phyloP scores from a whole-genome alignment of 805 yeast genomes.

The Myxozyma udenii region DNA sequence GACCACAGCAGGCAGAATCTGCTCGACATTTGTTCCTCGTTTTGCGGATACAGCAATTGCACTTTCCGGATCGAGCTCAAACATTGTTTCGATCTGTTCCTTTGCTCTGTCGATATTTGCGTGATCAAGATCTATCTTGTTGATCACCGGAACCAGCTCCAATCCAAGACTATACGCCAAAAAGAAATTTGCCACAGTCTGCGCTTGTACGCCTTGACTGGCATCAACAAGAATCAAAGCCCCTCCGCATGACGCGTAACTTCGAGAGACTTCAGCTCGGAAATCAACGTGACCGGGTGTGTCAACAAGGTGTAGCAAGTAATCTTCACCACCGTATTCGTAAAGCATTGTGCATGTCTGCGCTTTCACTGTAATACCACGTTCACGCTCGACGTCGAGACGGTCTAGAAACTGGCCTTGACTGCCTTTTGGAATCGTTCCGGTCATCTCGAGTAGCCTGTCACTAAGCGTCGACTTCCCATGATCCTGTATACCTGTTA shows the following conservation, averaged over 20 bases:
- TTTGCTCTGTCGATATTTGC: slow-evolving; percentile 79
- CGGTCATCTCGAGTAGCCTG: slow-evolving; percentile 79
- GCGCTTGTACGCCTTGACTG: slow-evolving; percentile 94
- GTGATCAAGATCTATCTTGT: slow-evolving; percentile 83
- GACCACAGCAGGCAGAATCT: slow-evolving; percentile 76
- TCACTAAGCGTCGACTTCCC: slow-evolving; percentile 88
- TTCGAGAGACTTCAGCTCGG: slow-evolving; percentile 86
- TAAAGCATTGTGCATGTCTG: slow-evolving; percentile 95
- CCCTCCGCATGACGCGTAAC: slow-evolving; percentile 95
- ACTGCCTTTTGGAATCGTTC: slow-evolving; percentile 72
- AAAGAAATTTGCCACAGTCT: slow-evolving; percentile 89
- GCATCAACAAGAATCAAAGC: slow-evolving; percentile 90
- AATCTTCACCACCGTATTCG: slow-evolving; percentile 63
- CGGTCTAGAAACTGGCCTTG: slow-evolving; percentile 83
- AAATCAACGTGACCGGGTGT: slow-evolving; percentile 99
- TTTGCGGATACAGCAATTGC: slow-evolving; percentile 88
- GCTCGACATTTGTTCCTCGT: slow-evolving; percentile 76
- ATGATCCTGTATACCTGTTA: slow-evolving; percentile 36
- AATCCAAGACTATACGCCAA: slow-evolving; percentile 83
- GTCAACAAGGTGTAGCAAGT: slow-evolving; percentile 84
- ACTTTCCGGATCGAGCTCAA: slow-evolving; percentile 71
- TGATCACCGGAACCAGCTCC: slow-evolving; percentile 80
- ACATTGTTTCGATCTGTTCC: slow-evolving; percentile 80
- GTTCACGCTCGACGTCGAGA: slow-evolving; percentile 88
- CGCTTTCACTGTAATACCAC: slow-evolving; percentile 96